These are phyloP conservation scores for Lumnitzera racemosa DNA, from an alignment of 345 rosid species.

Conservation along the genomic window DNA sequence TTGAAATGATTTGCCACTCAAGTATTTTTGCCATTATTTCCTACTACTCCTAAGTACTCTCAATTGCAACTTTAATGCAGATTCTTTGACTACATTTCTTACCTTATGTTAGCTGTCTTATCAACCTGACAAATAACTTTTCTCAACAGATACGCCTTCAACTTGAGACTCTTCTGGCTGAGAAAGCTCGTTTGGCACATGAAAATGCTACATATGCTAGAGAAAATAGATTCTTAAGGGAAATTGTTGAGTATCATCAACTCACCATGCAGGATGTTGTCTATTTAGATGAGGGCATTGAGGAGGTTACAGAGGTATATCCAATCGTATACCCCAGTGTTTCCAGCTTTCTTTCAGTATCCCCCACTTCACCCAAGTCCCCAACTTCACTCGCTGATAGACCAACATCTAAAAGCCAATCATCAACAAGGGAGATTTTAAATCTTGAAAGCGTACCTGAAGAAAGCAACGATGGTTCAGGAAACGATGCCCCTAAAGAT, in stretches of 20 bases:
- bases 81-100: background rate
- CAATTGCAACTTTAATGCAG: too few relatives aligned
- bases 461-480: slow-evolving; percentile 14
- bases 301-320: slow-evolving; percentile 68
- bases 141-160: slow-evolving; percentile 77
- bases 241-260: slow-evolving; percentile 93
- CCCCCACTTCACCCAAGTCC: slow-evolving; percentile 51
- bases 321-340: slow-evolving; percentile 27
- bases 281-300: slow-evolving; percentile 75
- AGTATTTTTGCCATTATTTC: too few relatives aligned
- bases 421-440: slow-evolving; percentile 19
- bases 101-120: slow-evolving; percentile 4
- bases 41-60: too few relatives aligned
- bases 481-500: slow-evolving; percentile 12
- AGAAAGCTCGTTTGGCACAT: slow-evolving; percentile 88
- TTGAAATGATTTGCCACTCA: too few relatives aligned
- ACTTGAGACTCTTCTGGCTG: slow-evolving; percentile 90
- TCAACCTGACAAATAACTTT: background rate
- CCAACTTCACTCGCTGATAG: slow-evolving; percentile 38
- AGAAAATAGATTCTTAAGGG: slow-evolving; percentile 89
- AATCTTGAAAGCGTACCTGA: slow-evolving; percentile 8
- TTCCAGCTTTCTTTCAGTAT: slow-evolving; percentile 36
- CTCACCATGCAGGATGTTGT: slow-evolving; percentile 96
- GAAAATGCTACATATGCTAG: slow-evolving; percentile 79
- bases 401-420: slow-evolving; percentile 13